phyloP scores from a whole-genome alignment of 495 filamentous ascomycete genomes.

The Penicillium soppii region DNA sequence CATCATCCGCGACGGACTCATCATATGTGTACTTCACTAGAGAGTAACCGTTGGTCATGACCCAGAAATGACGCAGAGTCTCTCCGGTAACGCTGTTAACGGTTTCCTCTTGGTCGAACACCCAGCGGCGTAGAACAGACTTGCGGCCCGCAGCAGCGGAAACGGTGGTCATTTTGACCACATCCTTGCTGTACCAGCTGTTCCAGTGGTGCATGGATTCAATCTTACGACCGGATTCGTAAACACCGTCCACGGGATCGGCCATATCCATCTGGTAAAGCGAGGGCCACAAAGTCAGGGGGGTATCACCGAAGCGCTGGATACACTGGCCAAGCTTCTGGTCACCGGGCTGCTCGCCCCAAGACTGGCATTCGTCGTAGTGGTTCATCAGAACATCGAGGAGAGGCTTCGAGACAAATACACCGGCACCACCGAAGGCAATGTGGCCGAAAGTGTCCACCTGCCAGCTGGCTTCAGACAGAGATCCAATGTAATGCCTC shows the following conservation, averaged over 20 bases:
- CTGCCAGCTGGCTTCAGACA: conserved; percentile 62
- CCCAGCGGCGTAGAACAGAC: conserved; percentile 60
- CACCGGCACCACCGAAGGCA: conserved; percentile 68
- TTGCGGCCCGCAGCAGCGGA: conserved; percentile 57
- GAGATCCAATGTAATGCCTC: conserved; percentile 59
- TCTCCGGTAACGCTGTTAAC: conserved; percentile 39
- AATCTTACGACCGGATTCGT: conserved; percentile 57
- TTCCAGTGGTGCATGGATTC: conserved; percentile 69
- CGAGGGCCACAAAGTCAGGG: conserved; percentile 56
- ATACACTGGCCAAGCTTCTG: conserved; percentile 63
- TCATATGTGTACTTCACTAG: conserved; percentile 55
- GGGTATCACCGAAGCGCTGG: conserved; percentile 52
- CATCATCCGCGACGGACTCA: conserved; percentile 39
- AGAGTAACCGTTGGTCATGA: conserved; percentile 64
- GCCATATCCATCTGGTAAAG: conserved; percentile 64
- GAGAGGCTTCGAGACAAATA: conserved; percentile 63
- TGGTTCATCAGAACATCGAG: conserved; percentile 52
- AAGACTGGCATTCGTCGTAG: conserved; percentile 53
- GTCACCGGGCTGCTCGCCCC: conserved; percentile 55
- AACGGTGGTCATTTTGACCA: conserved; percentile 59
- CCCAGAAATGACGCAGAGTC: conserved; percentile 45
- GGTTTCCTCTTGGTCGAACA: conserved; percentile 54
- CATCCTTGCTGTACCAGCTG: conserved; percentile 51
- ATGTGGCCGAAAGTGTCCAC: conserved; percentile 61
- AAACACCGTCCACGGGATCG: conserved; percentile 60